These are phyloP conservation scores for Apiotrichum sp. DNA, from an alignment of 1,284 basidiomycete species.

Conservation along the genomic window DNA sequence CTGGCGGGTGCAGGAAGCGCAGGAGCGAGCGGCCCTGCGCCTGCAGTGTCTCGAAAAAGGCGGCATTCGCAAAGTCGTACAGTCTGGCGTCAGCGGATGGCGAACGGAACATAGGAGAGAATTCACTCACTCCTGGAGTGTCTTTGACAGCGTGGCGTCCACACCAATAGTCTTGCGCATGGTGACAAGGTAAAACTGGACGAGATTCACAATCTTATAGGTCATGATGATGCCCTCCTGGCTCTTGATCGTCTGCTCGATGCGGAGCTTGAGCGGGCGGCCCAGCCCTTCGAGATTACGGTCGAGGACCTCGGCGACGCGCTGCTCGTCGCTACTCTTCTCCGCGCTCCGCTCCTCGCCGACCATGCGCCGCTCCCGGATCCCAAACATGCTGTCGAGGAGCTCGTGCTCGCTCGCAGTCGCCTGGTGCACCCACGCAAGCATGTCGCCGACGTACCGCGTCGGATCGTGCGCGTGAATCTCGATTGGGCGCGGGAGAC, in stretches of 20 bases:
- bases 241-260: constrained; percentile 83
- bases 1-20: constrained; percentile 67
- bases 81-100: constrained; percentile 52
- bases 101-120: not conserved
- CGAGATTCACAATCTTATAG: constrained; percentile 86
- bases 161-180: constrained; percentile 87
- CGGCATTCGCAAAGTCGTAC: constrained; percentile 68
- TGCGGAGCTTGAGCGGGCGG: constrained; percentile 75
- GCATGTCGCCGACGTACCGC: constrained; percentile 95
- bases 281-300: constrained; percentile 75
- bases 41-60: constrained; percentile 79
- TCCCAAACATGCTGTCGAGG: constrained; percentile 72
- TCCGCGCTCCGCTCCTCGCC: constrained; percentile 47
- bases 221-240: constrained; percentile 88
- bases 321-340: constrained; percentile 60
- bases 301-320: constrained; percentile 78
- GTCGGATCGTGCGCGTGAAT: constrained; percentile 94
- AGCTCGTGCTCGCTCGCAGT: constrained; percentile 93
- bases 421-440: constrained; percentile 96
- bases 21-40: constrained; percentile 69
- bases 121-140: constrained; percentile 67
- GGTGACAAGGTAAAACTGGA: constrained; percentile 88
- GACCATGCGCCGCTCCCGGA: constrained; percentile 68
- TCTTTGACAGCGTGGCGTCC: constrained; percentile 66
- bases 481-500: constrained; percentile 88